Conservation (phyloP, 495 filamentous ascomycete species). For the Penicillium dipodomyicola region DNA sequence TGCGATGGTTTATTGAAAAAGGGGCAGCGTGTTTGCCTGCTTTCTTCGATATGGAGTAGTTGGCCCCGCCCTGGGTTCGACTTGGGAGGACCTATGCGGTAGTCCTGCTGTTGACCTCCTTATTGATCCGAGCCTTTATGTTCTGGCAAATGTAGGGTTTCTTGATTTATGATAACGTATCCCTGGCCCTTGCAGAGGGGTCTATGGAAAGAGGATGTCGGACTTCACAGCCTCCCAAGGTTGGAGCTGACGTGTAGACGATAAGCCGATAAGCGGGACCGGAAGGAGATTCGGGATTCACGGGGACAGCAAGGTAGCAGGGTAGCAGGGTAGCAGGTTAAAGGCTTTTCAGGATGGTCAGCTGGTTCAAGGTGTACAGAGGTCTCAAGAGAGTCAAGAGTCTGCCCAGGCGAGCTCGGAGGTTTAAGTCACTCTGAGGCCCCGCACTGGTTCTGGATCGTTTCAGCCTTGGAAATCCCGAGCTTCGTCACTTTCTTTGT, state of each 20-base stretch:
- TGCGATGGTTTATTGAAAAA: constrained; percentile 10
- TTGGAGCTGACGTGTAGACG: constrained; percentile 12
- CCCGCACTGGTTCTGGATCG: constrained; percentile 1
- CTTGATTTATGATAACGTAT: neutral
- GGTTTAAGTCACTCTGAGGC: neutral
- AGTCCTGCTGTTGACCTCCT: neutral
- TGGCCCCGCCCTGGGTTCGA: constrained; percentile 12
- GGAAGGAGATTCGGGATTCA: constrained; percentile 6
- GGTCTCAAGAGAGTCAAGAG: neutral
- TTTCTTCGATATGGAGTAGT: constrained; percentile 9
- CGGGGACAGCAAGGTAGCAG: neutral
- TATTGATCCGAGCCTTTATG: neutral
- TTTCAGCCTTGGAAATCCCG: too few relatives aligned
- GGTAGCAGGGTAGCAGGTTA: neutral
- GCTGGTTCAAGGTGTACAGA: constrained; percentile 4
- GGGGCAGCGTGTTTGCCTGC: constrained; percentile 8
- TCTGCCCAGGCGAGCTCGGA: neutral
- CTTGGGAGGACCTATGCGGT: constrained; percentile 1
- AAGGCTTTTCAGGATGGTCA: neutral
- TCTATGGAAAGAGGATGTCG: constrained; percentile 1
- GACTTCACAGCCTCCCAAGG: neutral
- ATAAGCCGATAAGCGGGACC: constrained; percentile 14
- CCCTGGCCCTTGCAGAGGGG: neutral
- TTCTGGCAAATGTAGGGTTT: neutral
- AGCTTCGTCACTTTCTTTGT: neutral